Percentiles rank a stretch among this genome's conserved stretches.
Conservation (phyloP, 2,329 filamentous ascomycete species). For the Berkeleyomyces rouxiae region DNA sequence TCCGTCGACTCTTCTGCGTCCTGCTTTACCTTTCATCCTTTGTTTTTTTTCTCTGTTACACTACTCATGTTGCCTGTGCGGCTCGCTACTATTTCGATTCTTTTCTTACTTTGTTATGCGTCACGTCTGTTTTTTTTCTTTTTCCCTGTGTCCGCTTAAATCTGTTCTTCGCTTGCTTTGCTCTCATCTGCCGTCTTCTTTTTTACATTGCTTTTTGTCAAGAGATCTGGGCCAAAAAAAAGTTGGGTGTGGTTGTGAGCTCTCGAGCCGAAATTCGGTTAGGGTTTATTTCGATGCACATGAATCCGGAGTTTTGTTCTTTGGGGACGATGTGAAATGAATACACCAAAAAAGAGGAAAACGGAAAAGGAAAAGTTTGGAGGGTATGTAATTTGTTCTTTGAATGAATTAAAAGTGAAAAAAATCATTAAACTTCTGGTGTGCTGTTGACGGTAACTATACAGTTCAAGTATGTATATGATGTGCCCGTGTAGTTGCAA, state of each 20-base stretch:
- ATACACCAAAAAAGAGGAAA: conserved; percentile 11
- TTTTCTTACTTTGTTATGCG: background rate
- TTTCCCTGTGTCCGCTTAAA: conserved; percentile 16
- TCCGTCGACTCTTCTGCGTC: background rate
- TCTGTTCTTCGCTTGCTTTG: conserved; percentile 9
- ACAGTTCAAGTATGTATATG: background rate
- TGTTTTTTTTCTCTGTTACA: background rate
- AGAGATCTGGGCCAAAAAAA: too few relatives aligned
- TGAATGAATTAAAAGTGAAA: background rate
- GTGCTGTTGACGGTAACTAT: too few relatives aligned
- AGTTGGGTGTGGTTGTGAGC: background rate
- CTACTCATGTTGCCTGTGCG: background rate
- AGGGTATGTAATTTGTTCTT: background rate
- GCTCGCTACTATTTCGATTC: background rate
- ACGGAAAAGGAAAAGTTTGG: background rate
- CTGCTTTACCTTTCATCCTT: background rate
- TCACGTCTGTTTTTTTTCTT: background rate
- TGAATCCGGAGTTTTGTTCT: conserved; percentile 1
- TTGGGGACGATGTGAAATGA: background rate
- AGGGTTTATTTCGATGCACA: background rate
- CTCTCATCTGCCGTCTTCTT: background rate
- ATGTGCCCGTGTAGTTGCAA: background rate
- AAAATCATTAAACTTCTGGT: background rate
- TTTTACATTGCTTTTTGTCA: background rate
- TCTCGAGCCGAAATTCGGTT: background rate